These are phyloP conservation scores for Russula compacta DNA, from an alignment of 768 basidiomycete genomes.

Conservation along the genomic window DNA sequence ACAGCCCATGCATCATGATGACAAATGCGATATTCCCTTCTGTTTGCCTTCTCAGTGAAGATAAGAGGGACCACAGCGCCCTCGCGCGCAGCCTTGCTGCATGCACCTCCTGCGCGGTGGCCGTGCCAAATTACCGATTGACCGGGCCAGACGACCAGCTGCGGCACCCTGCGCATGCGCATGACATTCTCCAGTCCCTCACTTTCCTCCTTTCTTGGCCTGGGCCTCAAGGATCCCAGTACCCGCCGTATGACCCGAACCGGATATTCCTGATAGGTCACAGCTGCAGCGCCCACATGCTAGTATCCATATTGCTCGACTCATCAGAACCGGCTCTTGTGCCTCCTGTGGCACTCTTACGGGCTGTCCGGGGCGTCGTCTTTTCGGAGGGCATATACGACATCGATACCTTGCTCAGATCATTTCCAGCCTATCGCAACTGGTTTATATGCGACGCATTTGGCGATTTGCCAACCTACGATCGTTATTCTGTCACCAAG, in stretches of 20 bases:
- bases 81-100: conserved; percentile 47
- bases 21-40: background rate
- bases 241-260: conserved; percentile 31
- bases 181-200: conserved; percentile 56
- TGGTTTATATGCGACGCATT: conserved; percentile 68
- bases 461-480: conserved; percentile 41
- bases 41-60: conserved; percentile 35
- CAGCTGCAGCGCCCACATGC: conserved; percentile 78
- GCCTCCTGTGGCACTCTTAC: conserved; percentile 36
- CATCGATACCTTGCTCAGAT: conserved; percentile 50
- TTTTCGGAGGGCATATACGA: conserved; percentile 76
- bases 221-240: conserved; percentile 20
- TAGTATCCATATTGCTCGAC: conserved; percentile 58
- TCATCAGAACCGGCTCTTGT: conserved; percentile 36
- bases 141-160: conserved; percentile 39
- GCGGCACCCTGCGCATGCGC: conserved; percentile 61
- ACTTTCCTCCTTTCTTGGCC: conserved; percentile 44
- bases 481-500: conserved; percentile 36
- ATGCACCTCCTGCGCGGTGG: conserved; percentile 47
- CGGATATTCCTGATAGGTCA: conserved; percentile 61
- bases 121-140: conserved; percentile 72
- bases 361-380: conserved; percentile 43
- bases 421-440: conserved; percentile 56
- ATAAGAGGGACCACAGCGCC: conserved; percentile 50
- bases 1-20: background rate